Evolutionary conservation across 371 early-diverging fungal species (phyloP).

Genomic region (Polyrhizophydium stewartii): DNA sequence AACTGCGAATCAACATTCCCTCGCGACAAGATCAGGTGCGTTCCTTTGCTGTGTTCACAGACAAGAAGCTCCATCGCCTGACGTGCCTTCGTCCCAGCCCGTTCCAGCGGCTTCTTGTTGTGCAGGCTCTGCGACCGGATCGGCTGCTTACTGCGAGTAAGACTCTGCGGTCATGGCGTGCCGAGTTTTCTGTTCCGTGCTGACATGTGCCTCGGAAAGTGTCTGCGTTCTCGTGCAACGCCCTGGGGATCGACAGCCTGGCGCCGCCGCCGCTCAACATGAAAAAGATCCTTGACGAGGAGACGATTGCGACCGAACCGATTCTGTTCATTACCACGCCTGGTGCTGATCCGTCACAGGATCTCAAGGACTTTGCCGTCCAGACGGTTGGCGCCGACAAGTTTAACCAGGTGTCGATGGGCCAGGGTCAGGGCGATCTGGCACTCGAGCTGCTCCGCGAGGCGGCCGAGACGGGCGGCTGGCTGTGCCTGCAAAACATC

Average conservation of each 20-base stretch:
- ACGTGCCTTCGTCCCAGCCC: conserved; percentile 14
- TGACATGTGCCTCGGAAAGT: conserved; percentile 15
- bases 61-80: too few relatives aligned
- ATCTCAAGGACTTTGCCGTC: conserved; percentile 36
- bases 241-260: conserved; percentile 27
- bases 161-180: not conserved
- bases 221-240: conserved; percentile 30
- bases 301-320: conserved; percentile 38
- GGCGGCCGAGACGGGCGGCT: conserved; percentile 30
- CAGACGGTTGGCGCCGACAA: conserved; percentile 31
- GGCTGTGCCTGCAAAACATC: conserved; percentile 54
- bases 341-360: conserved; percentile 51
- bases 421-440: conserved; percentile 51
- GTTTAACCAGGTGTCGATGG: conserved; percentile 46
- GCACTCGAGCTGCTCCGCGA: conserved; percentile 31
- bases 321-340: conserved; percentile 51
- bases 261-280: conserved; percentile 30
- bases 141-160: conserved; percentile 40
- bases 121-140: conserved; percentile 47
- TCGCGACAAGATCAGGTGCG: conserved; percentile 18
- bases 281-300: conserved; percentile 23
- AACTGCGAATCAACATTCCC: conserved; percentile 33
- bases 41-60: not conserved
- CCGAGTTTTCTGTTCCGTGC: not conserved
- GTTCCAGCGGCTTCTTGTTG: conserved; percentile 44